Evolutionary conservation across 352 stramenopile genomes (phyloP).

Genomic region (Phytophthora chlamydospora): DNA sequence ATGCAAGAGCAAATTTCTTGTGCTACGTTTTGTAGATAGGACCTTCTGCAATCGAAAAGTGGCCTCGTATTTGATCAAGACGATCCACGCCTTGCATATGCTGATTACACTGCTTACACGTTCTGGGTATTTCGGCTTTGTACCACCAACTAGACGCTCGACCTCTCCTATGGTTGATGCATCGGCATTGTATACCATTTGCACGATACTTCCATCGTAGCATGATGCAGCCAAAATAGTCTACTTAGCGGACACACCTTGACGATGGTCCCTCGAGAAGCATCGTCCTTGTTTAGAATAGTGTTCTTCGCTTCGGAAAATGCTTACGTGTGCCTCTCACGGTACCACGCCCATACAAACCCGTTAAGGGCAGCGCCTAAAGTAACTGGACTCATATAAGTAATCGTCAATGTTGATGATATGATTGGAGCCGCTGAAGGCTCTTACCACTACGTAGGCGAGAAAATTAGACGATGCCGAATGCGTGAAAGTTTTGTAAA

Average conservation of each 20-base stretch:
- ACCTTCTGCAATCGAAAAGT: constrained; percentile 13
- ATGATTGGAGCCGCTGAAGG: constrained; percentile 23
- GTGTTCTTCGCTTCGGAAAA: constrained; percentile 31
- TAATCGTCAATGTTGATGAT: constrained; percentile 45
- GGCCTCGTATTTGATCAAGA: constrained; percentile 13
- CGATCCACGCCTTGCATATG: constrained; percentile 17
- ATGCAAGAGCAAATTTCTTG: constrained; percentile 15
- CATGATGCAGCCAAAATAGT: constrained; percentile 30
- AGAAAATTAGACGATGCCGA: no score
- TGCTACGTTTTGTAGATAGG: constrained; percentile 20
- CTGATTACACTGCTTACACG: constrained; percentile 15
- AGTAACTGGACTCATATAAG: constrained; percentile 38
- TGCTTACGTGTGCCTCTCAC: constrained; percentile 25
- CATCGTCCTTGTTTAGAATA: constrained; percentile 15
- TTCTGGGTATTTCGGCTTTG: constrained; percentile 4
- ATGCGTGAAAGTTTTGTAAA: no score
- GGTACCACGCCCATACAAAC: constrained; percentile 26
- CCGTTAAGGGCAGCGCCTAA: constrained; percentile 16
- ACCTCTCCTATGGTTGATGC: constrained; percentile 23
- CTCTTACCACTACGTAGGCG: constrained; percentile 21
- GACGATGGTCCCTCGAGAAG: constrained; percentile 6
- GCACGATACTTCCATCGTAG: constrained; percentile 30
- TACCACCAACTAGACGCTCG: constrained; percentile 10
- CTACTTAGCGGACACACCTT: constrained; percentile 21
- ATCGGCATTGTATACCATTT: constrained; percentile 33